Conservation (phyloP, 768 basidiomycete species). For the Boletus subparvulus region DNA sequence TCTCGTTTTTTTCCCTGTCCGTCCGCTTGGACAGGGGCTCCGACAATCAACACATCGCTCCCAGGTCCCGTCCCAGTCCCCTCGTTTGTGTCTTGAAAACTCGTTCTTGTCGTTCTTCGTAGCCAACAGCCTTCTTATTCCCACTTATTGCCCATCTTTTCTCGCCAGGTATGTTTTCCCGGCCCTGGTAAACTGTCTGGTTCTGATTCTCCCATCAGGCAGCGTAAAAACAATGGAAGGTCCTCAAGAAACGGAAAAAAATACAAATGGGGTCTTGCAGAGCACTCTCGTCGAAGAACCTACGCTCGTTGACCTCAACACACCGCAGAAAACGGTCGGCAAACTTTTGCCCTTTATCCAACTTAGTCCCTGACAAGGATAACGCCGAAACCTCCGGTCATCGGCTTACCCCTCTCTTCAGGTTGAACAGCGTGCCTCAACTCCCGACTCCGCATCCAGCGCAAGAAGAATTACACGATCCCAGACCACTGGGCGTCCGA, state of each 20-base stretch:
- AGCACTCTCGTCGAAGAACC: conserved; percentile 16
- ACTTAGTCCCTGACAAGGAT: conserved; percentile 26
- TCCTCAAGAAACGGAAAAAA: conserved; percentile 25
- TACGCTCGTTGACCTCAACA: conserved; percentile 27
- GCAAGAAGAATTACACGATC: conserved; percentile 34
- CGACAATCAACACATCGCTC: conserved; percentile 36
- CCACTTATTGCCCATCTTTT: neutral
- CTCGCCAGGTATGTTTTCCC: conserved; percentile 14
- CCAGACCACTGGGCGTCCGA: conserved; percentile 34
- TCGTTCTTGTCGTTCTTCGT: conserved; percentile 7
- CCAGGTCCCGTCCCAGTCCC: conserved; percentile 12
- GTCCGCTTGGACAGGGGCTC: conserved; percentile 37
- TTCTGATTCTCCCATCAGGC: conserved; percentile 32
- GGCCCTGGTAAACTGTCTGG: neutral
- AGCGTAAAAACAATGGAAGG: conserved; percentile 34
- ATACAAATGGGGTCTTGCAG: conserved; percentile 6
- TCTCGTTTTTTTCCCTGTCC: conserved; percentile 38
- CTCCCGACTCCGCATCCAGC: conserved; percentile 27
- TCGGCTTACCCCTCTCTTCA: conserved; percentile 22
- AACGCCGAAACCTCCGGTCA: conserved; percentile 30
- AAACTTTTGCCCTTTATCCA: conserved; percentile 32
- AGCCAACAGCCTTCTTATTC: neutral
- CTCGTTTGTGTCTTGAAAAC: conserved; percentile 17
- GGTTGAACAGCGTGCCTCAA: conserved; percentile 20
- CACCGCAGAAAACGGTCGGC: conserved; percentile 32